Percentiles rank a stretch among this genome's conserved stretches.
These are phyloP conservation scores for Jatropha podagrica DNA, from an alignment of 441 rosid species.

Conservation along the genomic window DNA sequence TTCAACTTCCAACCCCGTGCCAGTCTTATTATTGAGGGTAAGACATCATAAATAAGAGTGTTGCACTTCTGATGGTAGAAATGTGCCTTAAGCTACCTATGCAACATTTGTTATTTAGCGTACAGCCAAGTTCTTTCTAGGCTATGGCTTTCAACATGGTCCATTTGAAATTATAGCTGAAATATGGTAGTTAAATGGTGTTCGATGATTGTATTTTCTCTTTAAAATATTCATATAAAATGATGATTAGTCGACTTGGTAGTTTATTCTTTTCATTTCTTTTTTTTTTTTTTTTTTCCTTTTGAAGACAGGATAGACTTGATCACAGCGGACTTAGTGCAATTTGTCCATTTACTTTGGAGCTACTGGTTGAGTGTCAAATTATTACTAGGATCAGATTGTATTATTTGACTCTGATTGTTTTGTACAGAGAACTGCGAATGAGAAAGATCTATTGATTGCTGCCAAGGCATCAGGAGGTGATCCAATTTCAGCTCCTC, in stretches of 20 bases:
- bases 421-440: conserved; percentile 47
- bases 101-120: no score
- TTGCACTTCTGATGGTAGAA: neutral
- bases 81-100: neutral
- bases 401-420: conserved; percentile 8
- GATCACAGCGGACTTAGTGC: no score
- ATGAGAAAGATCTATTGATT: conserved; percentile 50
- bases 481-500: conserved; percentile 45
- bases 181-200: no score
- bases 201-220: neutral
- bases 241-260: neutral
- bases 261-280: no score
- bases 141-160: no score
- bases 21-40: neutral
- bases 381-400: neutral
- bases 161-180: no score
- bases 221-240: neutral
- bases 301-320: no score
- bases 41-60: neutral
- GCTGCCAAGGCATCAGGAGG: conserved; percentile 55
- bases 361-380: neutral
- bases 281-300: no score
- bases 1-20: neutral
- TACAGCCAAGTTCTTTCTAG: no score
- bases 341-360: neutral